phyloP scores from a whole-genome alignment of 805 yeast genomes.

The Blastobotrys muscicola region DNA sequence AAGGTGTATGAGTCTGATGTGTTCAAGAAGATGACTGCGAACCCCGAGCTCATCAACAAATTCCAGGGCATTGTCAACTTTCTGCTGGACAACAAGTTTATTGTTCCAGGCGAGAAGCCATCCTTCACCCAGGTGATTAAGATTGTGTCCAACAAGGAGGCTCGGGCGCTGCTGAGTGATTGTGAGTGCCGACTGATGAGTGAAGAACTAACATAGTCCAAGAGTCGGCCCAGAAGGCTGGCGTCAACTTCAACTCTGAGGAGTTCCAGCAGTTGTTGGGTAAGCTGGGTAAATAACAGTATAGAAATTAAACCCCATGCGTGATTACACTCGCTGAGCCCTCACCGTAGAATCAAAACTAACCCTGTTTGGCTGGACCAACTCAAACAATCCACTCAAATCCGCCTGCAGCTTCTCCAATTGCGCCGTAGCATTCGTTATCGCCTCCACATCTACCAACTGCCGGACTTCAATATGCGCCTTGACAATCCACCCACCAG shows the following conservation, averaged over 20 bases:
- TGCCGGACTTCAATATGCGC: conserved; percentile 62
- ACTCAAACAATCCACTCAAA: conserved; percentile 54
- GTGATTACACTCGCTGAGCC: neutral
- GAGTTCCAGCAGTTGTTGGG: conserved; percentile 8
- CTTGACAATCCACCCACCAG: conserved; percentile 35
- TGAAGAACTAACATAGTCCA: conserved; percentile 6
- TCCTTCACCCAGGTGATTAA: conserved; percentile 19
- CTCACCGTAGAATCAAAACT: conserved; percentile 67
- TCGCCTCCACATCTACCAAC: conserved; percentile 65
- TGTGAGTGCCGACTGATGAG: conserved; percentile 10
- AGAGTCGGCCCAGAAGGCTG: conserved; percentile 12
- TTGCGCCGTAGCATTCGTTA: conserved; percentile 55
- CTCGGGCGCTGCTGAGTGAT: conserved; percentile 17
- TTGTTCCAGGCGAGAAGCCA: conserved; percentile 5
- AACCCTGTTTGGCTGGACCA: conserved; percentile 69
- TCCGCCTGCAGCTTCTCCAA: conserved; percentile 55
- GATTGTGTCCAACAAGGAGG: conserved; percentile 22
- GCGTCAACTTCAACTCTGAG: conserved; percentile 14
- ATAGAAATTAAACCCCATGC: neutral
- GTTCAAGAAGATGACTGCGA: conserved; percentile 1
- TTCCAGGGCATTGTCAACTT: neutral
- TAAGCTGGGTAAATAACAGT: conserved; percentile 2
- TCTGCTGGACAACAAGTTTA: conserved; percentile 1
- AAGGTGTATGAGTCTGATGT: neutral
- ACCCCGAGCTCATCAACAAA: conserved; percentile 1